Conservation (phyloP, 345 rosid species). For the Sapria himalayana region DNA sequence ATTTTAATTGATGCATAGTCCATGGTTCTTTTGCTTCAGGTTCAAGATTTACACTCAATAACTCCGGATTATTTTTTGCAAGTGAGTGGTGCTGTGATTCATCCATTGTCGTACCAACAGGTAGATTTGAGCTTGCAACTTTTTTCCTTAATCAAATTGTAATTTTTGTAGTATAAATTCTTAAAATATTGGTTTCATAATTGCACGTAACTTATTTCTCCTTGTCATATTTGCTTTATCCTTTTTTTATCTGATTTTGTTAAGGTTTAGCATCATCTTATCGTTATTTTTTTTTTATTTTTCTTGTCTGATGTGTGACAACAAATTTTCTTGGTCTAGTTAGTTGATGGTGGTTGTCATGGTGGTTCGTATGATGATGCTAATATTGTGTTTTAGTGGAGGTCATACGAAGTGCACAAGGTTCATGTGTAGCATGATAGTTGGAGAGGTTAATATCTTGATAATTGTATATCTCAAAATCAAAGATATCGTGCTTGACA, state of each 20-base stretch:
- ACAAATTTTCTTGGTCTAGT: neutral
- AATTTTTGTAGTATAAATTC: neutral
- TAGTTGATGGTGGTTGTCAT: too few relatives aligned
- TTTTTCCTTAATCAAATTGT: neutral
- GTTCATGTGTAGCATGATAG: too few relatives aligned
- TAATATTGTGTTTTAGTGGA: too few relatives aligned
- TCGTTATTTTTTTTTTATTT: neutral
- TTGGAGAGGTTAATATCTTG: too few relatives aligned
- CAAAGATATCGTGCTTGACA: too few relatives aligned
- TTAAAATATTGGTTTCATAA: too few relatives aligned
- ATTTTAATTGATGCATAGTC: conserved; percentile 2
- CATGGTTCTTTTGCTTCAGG: conserved; percentile 22
- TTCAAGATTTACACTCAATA: conserved; percentile 79
- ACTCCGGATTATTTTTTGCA: conserved; percentile 79
- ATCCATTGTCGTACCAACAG: conserved; percentile 92
- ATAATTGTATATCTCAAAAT: too few relatives aligned
- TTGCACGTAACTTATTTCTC: neutral
- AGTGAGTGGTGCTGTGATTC: conserved; percentile 88
- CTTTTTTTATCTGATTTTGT: neutral
- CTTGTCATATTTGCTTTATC: neutral
- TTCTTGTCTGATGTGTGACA: neutral
- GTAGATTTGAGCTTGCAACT: conserved; percentile 15
- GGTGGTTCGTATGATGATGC: too few relatives aligned
- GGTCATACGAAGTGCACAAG: too few relatives aligned
- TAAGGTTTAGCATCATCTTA: conserved; percentile 1